Base-by-base conservation (phyloP, 805 yeast species). In the Priceomyces fermenticarens region DNA sequence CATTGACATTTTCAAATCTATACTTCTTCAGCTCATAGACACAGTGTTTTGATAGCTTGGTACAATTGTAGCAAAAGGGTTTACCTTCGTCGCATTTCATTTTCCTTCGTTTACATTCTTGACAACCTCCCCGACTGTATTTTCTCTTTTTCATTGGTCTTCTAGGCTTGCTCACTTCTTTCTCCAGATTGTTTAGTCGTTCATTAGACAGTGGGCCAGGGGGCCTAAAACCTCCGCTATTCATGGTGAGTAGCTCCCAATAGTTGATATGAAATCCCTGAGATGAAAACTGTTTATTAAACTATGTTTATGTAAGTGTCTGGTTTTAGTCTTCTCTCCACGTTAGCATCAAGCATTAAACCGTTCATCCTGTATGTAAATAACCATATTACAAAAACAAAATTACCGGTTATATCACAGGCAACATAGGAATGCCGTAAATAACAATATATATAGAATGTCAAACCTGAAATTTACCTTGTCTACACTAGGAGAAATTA, bases 101-200 rank as follows among this genome's bases (percentile, higher is more conserved):
- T 46, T 68, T 68, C 32, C 74, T 55, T 32, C 74, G 52, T 43
- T 67, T 68, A 53, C 74, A 69, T 50, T 69, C 73, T n/a, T 49
- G 52, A 48, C 74, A 69, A 10, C 74, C 74, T 4, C 57, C 62
- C 12, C 73, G 52, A 34, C 65, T 57, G 47, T 68, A 68, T 47
- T 65, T 67, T 14, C 73, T 44, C 52, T 67, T 68, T 42, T 60
- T 63, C 36, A 63, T 54, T 10, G 35, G 26, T 17, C 6, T 29
- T 29, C 9, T 29, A 9, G 31, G 9, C 9, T 29, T 29, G 31
- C 14, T 29, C 9, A n/a, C 9, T 5, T 29, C 14, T 4, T 29
- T 29, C 14, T 29, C 31, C 16, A 32, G 34, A 11, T 14, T 10
- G 4, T 32, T 20, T 16, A 32, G 35, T 32, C 27, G 35, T 20